A percentile compares a stretch with the other conserved stretches of the same genome.
These are phyloP conservation scores for Neurospora sp. DNA, from an alignment of 495 filamentous ascomycete species.

Conservation along the genomic window DNA sequence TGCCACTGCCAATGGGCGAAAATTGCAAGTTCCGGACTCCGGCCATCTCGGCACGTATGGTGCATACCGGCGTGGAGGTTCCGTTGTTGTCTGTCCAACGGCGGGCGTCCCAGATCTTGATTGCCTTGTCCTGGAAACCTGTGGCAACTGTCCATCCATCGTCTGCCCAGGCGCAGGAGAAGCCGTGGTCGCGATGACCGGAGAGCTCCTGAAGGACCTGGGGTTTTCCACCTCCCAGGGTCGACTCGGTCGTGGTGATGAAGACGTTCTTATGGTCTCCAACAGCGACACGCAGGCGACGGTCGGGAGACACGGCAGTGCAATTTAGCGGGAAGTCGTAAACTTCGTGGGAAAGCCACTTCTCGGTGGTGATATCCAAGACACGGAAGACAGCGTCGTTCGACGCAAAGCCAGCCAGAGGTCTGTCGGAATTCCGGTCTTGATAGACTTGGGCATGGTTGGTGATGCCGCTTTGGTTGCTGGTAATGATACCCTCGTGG, in stretches of 20 bases:
- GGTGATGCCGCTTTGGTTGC: constrained; percentile 63
- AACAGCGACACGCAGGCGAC: constrained; percentile 70
- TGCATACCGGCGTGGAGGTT: constrained; percentile 38
- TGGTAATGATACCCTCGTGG: constrained; percentile 56
- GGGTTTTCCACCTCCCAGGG: constrained; percentile 16
- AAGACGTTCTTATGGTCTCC: constrained; percentile 37
- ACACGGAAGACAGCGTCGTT: constrained; percentile 72
- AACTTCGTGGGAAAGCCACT: constrained; percentile 47
- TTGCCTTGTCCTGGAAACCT: constrained; percentile 76
- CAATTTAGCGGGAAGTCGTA: constrained; percentile 73
- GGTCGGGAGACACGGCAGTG: constrained; percentile 68
- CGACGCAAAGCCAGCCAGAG: constrained; percentile 67
- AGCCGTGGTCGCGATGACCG: constrained; percentile 73
- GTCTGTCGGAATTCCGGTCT: constrained; percentile 48
- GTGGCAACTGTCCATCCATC: constrained; percentile 85
- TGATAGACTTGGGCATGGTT: constrained; percentile 72
- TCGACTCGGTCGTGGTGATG: constrained; percentile 38
- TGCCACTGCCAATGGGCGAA: constrained; percentile 67
- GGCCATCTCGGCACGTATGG: constrained; percentile 64
- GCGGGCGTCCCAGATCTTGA: constrained; percentile 81
- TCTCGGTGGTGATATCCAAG: constrained; percentile 61
- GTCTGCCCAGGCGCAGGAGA: constrained; percentile 85
- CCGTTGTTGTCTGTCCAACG: constrained; percentile 48
- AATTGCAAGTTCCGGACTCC: constrained; percentile 71
- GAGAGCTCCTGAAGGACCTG: constrained; percentile 43